A percentile compares a stretch with the other conserved stretches of the same genome.
Conservation (phyloP, 768 basidiomycete genomes). For the Tricholomella constricta region DNA sequence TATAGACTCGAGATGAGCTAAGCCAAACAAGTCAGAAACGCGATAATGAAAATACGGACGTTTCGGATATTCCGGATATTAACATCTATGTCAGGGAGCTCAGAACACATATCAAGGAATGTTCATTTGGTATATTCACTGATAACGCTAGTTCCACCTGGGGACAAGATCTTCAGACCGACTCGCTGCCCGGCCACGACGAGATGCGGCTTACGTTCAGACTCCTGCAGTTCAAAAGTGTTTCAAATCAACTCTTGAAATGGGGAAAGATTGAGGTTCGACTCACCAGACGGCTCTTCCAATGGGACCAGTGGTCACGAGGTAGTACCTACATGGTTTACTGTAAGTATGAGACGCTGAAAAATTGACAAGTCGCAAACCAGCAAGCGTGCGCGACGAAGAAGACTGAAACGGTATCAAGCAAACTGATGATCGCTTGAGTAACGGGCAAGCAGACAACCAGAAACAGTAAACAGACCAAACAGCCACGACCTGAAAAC, state of each 20-base stretch:
- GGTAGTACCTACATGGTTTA: constrained; percentile 22
- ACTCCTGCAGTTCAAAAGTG: constrained; percentile 27
- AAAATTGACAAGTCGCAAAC: constrained; percentile 5
- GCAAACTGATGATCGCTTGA: constrained; percentile 16
- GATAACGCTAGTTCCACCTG: constrained; percentile 31
- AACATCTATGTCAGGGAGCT: constrained; percentile 26
- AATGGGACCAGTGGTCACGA: constrained; percentile 25
- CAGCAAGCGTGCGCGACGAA: constrained; percentile 33
- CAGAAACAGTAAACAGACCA: constrained; percentile 19
- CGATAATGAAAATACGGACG: constrained; percentile 19
- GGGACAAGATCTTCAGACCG: not conserved
- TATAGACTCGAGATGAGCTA: constrained; percentile 3
- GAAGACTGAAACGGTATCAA: constrained; percentile 32
- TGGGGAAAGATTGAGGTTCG: not conserved
- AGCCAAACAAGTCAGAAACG: not conserved
- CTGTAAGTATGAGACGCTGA: not conserved
- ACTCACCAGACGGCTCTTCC: constrained; percentile 30
- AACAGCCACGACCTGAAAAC: constrained; percentile 23
- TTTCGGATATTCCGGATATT: constrained; percentile 35
- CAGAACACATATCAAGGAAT: not conserved
- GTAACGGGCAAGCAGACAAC: not conserved
- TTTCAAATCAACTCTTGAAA: too few relatives aligned
- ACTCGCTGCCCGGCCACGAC: not conserved
- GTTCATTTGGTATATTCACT: constrained; percentile 10
- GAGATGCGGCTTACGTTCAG: constrained; percentile 26